phyloP scores from a whole-genome alignment of 331 rosid species.

The Malus hybrid region DNA sequence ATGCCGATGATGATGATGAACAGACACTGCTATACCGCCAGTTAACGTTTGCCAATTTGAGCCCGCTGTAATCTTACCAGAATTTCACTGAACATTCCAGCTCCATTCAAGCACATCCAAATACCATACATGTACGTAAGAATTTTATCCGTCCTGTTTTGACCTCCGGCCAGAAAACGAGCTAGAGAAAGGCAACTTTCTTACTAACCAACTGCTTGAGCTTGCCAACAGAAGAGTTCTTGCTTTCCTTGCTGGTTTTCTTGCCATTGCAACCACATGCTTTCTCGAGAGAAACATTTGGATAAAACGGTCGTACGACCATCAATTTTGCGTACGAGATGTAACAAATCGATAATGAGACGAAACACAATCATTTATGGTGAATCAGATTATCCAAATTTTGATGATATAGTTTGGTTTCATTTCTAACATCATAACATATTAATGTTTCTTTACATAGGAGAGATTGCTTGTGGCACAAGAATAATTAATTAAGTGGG shows the following conservation, averaged over 20 bases:
- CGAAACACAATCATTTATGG: neutral
- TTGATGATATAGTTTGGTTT: no score
- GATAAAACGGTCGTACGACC: neutral
- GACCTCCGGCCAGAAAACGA: neutral
- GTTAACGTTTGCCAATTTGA: slow-evolving; percentile 24
- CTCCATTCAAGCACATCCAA: neutral
- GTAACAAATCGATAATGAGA: neutral
- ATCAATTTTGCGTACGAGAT: neutral
- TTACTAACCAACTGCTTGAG: neutral
- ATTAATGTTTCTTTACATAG: neutral
- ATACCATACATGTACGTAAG: neutral
- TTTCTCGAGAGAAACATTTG: neutral
- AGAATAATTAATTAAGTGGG: slow-evolving; percentile 33
- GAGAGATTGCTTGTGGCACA: neutral
- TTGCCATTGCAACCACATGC: neutral
- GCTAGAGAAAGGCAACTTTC: neutral
- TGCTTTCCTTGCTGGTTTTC: neutral
- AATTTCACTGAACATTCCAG: neutral
- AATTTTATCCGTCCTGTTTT: neutral
- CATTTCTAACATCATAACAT: no score
- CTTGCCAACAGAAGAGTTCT: neutral
- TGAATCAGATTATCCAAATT: neutral
- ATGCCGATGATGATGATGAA: slow-evolving; percentile 25
- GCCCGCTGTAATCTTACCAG: neutral
- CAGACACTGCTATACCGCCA: slow-evolving; percentile 25